phyloP scores from a whole-genome alignment of 768 basidiomycete species.

The Trametes gibbosa region DNA sequence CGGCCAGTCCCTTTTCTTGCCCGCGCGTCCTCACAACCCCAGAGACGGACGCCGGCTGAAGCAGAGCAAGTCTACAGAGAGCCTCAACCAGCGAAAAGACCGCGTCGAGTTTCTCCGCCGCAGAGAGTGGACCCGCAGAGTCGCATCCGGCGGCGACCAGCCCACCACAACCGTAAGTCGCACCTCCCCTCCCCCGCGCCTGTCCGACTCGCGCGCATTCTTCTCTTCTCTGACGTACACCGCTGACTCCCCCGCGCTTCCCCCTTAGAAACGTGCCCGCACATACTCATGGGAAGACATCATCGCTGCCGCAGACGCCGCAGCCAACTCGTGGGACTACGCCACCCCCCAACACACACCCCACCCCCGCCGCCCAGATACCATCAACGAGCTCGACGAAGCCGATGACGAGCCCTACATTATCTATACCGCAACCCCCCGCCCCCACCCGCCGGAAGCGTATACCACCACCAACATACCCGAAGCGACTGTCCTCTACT shows the following conservation, averaged over 20 bases:
- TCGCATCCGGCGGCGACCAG: constrained; percentile 26
- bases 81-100: constrained; percentile 44
- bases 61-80: constrained; percentile 45
- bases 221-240: background rate
- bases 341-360: background rate
- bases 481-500: constrained; percentile 11
- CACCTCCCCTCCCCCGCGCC: background rate
- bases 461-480: background rate
- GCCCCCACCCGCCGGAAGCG: constrained; percentile 5
- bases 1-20: background rate
- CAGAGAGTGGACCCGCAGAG: constrained; percentile 42
- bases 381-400: constrained; percentile 18
- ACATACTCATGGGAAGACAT: constrained; percentile 24
- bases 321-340: constrained; percentile 16
- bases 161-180: constrained; percentile 1
- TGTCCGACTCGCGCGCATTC: background rate
- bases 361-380: constrained; percentile 12
- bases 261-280: constrained; percentile 13
- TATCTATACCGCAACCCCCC: constrained; percentile 24
- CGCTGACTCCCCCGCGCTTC: background rate
- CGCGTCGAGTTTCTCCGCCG: constrained; percentile 51
- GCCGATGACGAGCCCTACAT: constrained; percentile 22
- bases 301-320: constrained; percentile 21
- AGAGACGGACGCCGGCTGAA: constrained; percentile 10
- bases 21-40: background rate